phyloP scores from a whole-genome alignment of 108 stramenopile species.

The Skeletonema costatum region DNA sequence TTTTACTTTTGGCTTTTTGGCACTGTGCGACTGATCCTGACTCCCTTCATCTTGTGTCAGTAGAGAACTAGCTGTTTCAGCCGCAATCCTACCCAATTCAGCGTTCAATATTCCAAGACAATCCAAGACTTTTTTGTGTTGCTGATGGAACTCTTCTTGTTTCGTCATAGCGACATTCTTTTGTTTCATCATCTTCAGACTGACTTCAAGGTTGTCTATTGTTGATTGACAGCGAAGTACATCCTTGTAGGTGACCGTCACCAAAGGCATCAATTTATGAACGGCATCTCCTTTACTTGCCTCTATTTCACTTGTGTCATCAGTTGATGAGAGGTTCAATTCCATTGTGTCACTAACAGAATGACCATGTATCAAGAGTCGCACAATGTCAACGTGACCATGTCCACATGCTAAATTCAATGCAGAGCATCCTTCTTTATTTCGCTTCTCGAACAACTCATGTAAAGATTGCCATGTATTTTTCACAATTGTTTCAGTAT shows the following conservation, averaged over 20 bases:
- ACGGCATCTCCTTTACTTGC: not conserved
- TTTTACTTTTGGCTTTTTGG: constrained; percentile 17
- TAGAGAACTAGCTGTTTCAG: constrained; percentile 3
- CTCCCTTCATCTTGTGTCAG: not conserved
- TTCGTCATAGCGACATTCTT: not conserved
- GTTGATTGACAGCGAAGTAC: constrained; percentile 35
- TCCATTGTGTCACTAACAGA: not conserved
- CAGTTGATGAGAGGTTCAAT: not conserved
- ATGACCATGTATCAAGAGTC: constrained; percentile 30
- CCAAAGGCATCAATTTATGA: constrained; percentile 19
- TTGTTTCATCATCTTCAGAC: constrained; percentile 29
- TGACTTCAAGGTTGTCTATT: constrained; percentile 17
- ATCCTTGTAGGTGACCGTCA: constrained; percentile 23
- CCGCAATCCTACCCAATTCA: constrained; percentile 12
- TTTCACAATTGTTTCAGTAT: not conserved
- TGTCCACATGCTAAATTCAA: constrained; percentile 54
- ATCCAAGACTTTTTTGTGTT: constrained; percentile 11
- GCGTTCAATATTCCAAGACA: constrained; percentile 25
- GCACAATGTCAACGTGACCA: constrained; percentile 47
- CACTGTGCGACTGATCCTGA: not conserved
- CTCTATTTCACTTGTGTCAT: not conserved
- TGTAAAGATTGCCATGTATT: constrained; percentile 22
- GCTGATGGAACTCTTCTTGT: constrained; percentile 10
- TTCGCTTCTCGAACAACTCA: constrained; percentile 19
- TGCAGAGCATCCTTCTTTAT: constrained; percentile 24